phyloP scores from a whole-genome alignment of 805 yeast genomes.

The Sporopachydermia lactativora region DNA sequence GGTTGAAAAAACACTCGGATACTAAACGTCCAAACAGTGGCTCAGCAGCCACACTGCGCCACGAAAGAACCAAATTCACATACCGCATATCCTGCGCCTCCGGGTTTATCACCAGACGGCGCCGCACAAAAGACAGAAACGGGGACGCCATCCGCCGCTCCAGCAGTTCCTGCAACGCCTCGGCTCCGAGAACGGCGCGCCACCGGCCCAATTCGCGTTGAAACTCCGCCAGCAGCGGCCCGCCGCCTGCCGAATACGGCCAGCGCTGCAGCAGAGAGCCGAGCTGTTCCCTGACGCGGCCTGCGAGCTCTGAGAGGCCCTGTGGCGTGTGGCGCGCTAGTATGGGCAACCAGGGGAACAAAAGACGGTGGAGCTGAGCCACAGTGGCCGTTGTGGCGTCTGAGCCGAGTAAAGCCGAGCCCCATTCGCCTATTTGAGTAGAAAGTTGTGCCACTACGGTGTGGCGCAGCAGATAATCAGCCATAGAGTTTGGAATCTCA shows the following conservation, averaged over 20 bases:
- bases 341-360: conserved; percentile 26
- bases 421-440: no score
- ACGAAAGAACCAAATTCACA: conserved; percentile 12
- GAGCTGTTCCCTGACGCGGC: conserved; percentile 14
- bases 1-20: conserved; percentile 25
- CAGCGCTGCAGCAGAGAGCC: conserved; percentile 12
- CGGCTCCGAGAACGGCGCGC: conserved; percentile 8
- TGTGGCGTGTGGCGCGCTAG: conserved; percentile 11
- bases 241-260: conserved; percentile 10
- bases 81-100: conserved; percentile 12
- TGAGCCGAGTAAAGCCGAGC: no score
- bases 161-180: conserved; percentile 8
- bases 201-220: conserved; percentile 5
- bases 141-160: conserved; percentile 8
- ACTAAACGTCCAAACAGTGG: conserved; percentile 17
- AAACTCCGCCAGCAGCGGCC: conserved; percentile 6
- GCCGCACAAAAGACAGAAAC: conserved; percentile 8
- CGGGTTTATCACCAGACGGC: conserved; percentile 16
- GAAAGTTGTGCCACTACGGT: no score
- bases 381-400: no score
- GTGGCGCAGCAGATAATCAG: no score
- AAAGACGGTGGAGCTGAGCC: no score
- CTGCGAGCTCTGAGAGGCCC: conserved; percentile 9
- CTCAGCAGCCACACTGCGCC: conserved; percentile 14
- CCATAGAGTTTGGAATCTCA: no score